Conservation (phyloP, 1,284 basidiomycete genomes). For the Lignosus rhinocerotis region DNA sequence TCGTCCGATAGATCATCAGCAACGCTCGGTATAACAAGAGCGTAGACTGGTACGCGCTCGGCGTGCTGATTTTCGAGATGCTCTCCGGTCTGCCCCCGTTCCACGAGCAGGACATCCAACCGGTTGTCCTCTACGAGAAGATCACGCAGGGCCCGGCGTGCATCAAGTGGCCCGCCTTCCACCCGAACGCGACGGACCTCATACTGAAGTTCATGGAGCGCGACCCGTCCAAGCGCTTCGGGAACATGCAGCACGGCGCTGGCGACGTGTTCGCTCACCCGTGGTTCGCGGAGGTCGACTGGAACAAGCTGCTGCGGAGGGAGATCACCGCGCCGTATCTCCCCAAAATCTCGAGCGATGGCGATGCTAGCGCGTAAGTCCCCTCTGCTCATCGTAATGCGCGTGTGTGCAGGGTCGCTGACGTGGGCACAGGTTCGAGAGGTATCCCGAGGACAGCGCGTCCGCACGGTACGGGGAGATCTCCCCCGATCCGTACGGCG, state of each 20-base stretch:
- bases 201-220: constrained; percentile 89
- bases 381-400: neutral
- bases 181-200: constrained; percentile 82
- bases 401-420: neutral
- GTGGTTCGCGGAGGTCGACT: constrained; percentile 98
- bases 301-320: constrained; percentile 80
- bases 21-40: constrained; percentile 96
- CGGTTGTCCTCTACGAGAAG: constrained; percentile 75
- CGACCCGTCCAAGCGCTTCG: constrained; percentile 90
- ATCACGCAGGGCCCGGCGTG: constrained; percentile 74
- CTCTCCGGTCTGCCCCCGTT: constrained; percentile 85
- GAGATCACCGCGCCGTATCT: constrained; percentile 98
- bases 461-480: constrained; percentile 57
- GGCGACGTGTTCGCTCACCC: constrained; percentile 93
- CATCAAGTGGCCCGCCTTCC: constrained; percentile 93
- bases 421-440: constrained; percentile 60
- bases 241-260: constrained; percentile 91
- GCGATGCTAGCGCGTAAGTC: constrained; percentile 89
- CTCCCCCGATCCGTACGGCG: constrained; percentile 56
- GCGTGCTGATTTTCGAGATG: constrained; percentile 98
- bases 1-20: constrained; percentile 66
- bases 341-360: constrained; percentile 83
- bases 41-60: constrained; percentile 99
- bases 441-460: constrained; percentile 72
- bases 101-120: constrained; percentile 67